Evolutionary conservation across 352 stramenopile species (phyloP), one percentile per base, ranked within the genome.

Genomic region (Globisporangium paddicum): DNA sequence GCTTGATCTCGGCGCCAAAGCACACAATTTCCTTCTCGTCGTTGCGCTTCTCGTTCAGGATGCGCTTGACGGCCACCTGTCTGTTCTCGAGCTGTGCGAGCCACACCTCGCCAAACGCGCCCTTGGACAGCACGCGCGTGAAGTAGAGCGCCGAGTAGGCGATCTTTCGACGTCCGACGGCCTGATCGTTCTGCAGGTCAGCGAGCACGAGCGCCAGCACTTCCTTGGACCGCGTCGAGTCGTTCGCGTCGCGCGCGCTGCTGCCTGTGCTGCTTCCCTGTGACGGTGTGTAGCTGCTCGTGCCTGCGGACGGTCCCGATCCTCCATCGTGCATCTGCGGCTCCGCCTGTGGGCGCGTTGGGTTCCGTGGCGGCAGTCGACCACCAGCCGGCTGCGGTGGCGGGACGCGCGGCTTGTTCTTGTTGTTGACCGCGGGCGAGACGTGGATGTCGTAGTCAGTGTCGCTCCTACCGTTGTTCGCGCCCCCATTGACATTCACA

Each of bases 41-140:
- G 61, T 90, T 86, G 44, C 81, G 82, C 66, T 88, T 89, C 62
- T 94, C 85, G 40, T 80, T 82, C 50, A 93, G 38, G 30, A 94
- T 90, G 5, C 84, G 73, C 72, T 94, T 94, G 19, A 93, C 82
- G 0, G 85, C 85, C 57, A 94, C 85, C 62, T 91, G 80, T 32
- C 61, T 68, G 62, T 87, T 88, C 63, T 91, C 81, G 19, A 93
- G 57, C 57, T 93, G 85, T 2, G 79, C 85, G 1, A 94, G 77
- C 85, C 85, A 94, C 50, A 94, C 85, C 44, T 94, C 85, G 4
- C 85, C 85, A 41, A 92, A 94, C n/a, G 85, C 85, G n/a, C 85
- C 85, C 54, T 89, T 93, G 25, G 77, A 87, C 60, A 94, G 63
- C 35, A 93, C 75, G n/a, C 85, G 82, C 45, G 82, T 92, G 59